These are phyloP conservation scores for Phytophthora tubulina DNA, from an alignment of 352 stramenopile genomes.

Conservation along the genomic window DNA sequence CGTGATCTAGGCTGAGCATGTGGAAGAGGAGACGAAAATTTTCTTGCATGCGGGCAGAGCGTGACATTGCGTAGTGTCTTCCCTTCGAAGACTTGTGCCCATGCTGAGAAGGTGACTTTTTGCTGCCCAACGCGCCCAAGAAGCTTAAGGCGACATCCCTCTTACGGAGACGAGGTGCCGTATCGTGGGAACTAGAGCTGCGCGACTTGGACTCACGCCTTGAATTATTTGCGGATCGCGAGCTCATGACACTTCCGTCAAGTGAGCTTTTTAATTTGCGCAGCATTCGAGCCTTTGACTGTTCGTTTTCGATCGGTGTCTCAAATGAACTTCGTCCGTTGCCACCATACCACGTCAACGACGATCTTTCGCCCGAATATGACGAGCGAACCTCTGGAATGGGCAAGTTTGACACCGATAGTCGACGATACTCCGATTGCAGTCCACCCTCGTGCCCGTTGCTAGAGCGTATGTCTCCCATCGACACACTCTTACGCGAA, in stretches of 20 bases:
- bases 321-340: constrained; percentile 57
- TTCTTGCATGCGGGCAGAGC: constrained; percentile 59
- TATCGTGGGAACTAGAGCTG: constrained; percentile 21
- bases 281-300: constrained; percentile 71
- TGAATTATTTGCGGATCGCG: constrained; percentile 22
- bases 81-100: constrained; percentile 30
- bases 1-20: constrained; percentile 93
- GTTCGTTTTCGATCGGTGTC: constrained; percentile 65
- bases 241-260: constrained; percentile 21
- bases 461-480: constrained; percentile 20
- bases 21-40: constrained; percentile 97
- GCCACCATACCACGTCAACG: constrained; percentile 39
- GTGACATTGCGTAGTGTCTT: constrained; percentile 32
- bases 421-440: constrained; percentile 26
- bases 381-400: constrained; percentile 50
- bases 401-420: constrained; percentile 46
- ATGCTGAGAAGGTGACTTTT: constrained; percentile 22
- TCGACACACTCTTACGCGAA: constrained; percentile 28
- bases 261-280: constrained; percentile 70
- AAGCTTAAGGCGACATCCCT: constrained; percentile 76
- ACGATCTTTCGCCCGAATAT: constrained; percentile 43
- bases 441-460: constrained; percentile 6
- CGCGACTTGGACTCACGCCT: constrained; percentile 21
- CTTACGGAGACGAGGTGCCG: constrained; percentile 58
- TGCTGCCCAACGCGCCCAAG: constrained; percentile 34